These are phyloP conservation scores for Parachaetomium inaequale DNA, from an alignment of 495 filamentous ascomycete genomes.

Conservation along the genomic window DNA sequence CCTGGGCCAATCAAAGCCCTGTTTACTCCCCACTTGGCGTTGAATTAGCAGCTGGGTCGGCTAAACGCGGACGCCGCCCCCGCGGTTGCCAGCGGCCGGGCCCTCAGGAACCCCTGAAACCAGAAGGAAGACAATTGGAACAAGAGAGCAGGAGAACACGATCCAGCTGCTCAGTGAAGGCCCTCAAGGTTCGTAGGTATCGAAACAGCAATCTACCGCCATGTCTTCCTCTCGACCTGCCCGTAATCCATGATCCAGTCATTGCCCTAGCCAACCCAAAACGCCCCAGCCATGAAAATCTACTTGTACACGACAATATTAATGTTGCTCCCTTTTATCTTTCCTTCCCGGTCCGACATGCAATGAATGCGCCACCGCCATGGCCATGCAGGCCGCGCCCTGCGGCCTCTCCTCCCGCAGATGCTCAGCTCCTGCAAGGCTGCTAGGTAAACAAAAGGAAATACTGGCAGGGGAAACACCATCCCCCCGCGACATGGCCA, in stretches of 20 bases:
- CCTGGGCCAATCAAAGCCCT: not conserved
- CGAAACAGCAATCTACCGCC: not conserved
- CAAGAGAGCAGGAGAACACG: not conserved
- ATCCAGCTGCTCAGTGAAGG: too few species aligned
- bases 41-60: conserved; percentile 5
- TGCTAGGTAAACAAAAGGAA: not conserved
- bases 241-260: conserved; percentile 15
- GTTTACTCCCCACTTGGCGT: too few species aligned
- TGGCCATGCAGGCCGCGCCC: not conserved
- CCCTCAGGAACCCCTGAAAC: conserved; percentile 1
- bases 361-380: conserved; percentile 3
- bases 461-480: not conserved
- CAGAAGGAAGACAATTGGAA: not conserved
- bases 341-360: conserved; percentile 13
- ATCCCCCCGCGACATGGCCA: not conserved
- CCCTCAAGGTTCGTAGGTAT: not conserved
- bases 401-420: not conserved
- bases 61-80: conserved; percentile 4
- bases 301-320: conserved; percentile 20
- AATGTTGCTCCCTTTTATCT: conserved; percentile 22
- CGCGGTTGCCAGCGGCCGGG: not conserved
- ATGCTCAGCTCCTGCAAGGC: not conserved
- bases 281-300: conserved; percentile 28
- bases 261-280: conserved; percentile 14
- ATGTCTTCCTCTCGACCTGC: not conserved